Evolutionary conservation across 1,284 basidiomycete species (phyloP), one percentile per base, ranked within the genome.

Genomic region (Irpex lacteus): DNA sequence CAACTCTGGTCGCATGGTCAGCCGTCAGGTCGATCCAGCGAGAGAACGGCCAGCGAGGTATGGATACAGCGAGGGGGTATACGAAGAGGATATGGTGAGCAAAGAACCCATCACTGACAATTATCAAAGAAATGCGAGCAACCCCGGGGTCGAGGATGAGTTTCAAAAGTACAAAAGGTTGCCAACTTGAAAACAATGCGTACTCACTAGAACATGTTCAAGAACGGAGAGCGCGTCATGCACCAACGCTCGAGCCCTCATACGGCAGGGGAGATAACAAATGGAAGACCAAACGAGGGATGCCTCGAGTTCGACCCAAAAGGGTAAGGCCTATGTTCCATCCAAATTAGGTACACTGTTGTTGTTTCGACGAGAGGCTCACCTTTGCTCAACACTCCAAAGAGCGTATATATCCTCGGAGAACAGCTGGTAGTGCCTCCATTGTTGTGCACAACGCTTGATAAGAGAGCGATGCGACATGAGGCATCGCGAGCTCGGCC

Each of bases 1-100:
- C 53, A 85, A 73, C 70, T 80, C 81, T 61, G 77, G 69, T 61
- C 77, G 77, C 85, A 88, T 88, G 62, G 61, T 64, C 60, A 62
- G 60, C 32, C 62, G 61, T 63, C 54, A 50, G 57, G 66, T 66
- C 65, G 65, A 66, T 61, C 65, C 65, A 66, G 65, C 65, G 65
- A 66, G 62, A 62, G 60, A 56, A 60, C 63, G 65, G 65, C 60
- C 58, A 59, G 59, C 58, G 26, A 58, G 37, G 60, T 53, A 61
- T 55, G 40, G 60, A 63, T 60, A 58, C 56, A 64, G 63, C 44
- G 56, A 59, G 60, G 32, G 66, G 61, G 63, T 63, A 67, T 61
- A 65, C 47, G 57, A 50, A 59, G 60, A 61, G 47, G 59, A 63
- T 36, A 50, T 38, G 47, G 18, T 18, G 54, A 59, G 36, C 57